Base-by-base conservation (phyloP, 805 yeast genomes). In the Priceomyces medius region DNA sequence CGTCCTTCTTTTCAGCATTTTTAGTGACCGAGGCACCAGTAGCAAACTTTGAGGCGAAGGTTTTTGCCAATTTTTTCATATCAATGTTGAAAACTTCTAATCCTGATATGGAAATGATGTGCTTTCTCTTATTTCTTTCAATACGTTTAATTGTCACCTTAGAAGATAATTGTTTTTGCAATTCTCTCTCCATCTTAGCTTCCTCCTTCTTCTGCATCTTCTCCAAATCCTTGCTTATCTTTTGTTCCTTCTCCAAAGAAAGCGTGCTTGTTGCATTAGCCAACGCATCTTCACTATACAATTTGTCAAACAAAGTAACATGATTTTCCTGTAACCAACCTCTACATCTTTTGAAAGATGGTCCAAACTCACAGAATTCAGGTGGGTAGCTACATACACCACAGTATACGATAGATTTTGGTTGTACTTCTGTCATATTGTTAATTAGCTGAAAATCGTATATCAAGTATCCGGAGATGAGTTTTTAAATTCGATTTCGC, bases 1-100 rank as follows among this genome's bases (percentile, higher is more conserved):
- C 98, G 47, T 91, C 97, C 61, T 85, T 87, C 66, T 90, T 90
- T 50, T 90, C 98, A 3, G 81, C 89, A 49, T 81, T 86, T 66
- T 90, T 90, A 3, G 89, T 82, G 10, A 90, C 96, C 17, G 93
- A 81, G 20, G 97, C 91, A 38, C 98, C 98, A 7, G 97, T 90
- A 10, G 98, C 98, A 59, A 91, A 90, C 63, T 86, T 88, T 26
- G 93, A 83, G 0, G 97, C 93, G 64, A 91, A 90, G 0, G 89
- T 82, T 73, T 91, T 91, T 34, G 96, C 86, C 50, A 88, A 73
- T 59, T 89, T 90, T 71, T 90, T 90, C 79, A 87, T 77, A 59
- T 90, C 97, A 46, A 88, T 77, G 46, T 83, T 91, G 59, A 88
- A 84, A 28, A 89, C 87, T 59, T 91, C 97, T 48, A 90, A 73